phyloP scores from a whole-genome alignment of 2,329 filamentous ascomycete genomes.

The Pseudogymnoascus sp. region DNA sequence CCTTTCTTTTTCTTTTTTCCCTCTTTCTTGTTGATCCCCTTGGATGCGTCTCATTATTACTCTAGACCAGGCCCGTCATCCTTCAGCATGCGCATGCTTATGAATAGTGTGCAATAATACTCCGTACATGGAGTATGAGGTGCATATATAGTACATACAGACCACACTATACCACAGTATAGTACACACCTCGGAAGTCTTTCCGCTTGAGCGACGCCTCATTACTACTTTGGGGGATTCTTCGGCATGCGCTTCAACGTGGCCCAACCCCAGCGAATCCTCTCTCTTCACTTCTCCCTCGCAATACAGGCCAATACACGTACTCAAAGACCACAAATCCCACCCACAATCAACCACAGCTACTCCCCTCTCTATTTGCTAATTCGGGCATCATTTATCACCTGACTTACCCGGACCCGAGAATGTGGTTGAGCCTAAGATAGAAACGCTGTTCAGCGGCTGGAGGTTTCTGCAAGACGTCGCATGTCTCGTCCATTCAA shows the following conservation, averaged over 20 bases:
- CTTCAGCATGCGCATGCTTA: neutral
- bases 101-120: neutral
- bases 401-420: conserved; percentile 5
- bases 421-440: conserved; percentile 5
- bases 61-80: neutral
- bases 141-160: neutral
- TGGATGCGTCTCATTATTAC: neutral
- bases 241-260: conserved; percentile 3
- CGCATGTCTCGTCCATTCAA: neutral
- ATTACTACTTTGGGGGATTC: neutral
- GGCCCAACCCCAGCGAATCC: conserved; percentile 5
- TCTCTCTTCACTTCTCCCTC: neutral
- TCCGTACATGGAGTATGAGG: neutral
- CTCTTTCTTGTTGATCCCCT: neutral
- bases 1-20: neutral
- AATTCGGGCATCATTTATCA: neutral
- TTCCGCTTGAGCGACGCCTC: conserved; percentile 4
- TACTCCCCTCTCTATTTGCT: neutral
- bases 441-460: conserved; percentile 3
- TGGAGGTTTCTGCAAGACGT: conserved; percentile 3
- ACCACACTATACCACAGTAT: neutral
- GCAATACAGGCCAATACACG: neutral
- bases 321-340: neutral
- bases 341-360: neutral
- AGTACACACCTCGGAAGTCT: neutral